phyloP scores from a whole-genome alignment of 768 basidiomycete genomes.

The Lentinula sp. region DNA sequence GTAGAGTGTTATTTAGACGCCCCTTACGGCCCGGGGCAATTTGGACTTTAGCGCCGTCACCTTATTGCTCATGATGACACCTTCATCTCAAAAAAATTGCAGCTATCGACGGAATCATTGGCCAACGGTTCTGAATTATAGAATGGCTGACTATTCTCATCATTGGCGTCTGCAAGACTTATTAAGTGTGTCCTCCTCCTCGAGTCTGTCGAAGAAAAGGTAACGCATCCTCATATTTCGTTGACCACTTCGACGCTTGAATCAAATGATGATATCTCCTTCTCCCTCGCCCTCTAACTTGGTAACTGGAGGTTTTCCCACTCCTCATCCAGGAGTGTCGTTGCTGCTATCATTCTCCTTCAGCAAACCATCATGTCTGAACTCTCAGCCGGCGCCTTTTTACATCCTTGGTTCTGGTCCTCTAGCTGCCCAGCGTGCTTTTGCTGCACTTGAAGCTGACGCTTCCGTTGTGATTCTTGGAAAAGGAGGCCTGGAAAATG shows the following conservation, averaged over 20 bases:
- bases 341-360: conserved; percentile 74
- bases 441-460: conserved; percentile 76
- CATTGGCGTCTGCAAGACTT: no score
- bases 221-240: no score
- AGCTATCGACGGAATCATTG: neutral
- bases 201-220: no score
- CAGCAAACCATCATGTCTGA: conserved; percentile 15
- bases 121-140: neutral
- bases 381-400: conserved; percentile 17
- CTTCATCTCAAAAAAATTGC: neutral
- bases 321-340: conserved; percentile 57
- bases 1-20: no score
- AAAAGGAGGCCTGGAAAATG: conserved; percentile 35
- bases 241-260: no score
- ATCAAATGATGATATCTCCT: no score
- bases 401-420: conserved; percentile 75
- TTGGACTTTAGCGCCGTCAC: no score
- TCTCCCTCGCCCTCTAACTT: conserved; percentile 5
- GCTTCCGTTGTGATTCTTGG: conserved; percentile 63
- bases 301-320: conserved; percentile 22
- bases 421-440: conserved; percentile 81
- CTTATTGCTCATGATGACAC: neutral
- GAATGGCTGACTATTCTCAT: neutral
- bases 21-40: no score
- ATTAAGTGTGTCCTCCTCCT: no score